Evolutionary conservation across 768 basidiomycete species (phyloP).

Genomic region (Podaxis rugospora): DNA sequence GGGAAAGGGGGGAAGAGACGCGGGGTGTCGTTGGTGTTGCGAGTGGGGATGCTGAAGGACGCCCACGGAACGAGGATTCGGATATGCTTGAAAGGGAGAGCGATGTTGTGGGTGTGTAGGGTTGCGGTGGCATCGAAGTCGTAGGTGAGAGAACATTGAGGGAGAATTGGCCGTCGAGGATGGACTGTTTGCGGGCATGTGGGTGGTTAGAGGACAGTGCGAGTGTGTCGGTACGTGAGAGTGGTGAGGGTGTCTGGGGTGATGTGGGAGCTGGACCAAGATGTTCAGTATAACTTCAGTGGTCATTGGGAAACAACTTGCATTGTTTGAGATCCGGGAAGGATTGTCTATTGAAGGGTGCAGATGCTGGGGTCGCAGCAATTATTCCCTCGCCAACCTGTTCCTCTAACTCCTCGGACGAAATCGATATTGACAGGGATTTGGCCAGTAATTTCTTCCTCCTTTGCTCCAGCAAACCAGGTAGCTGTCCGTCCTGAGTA

Average conservation of each 20-base stretch:
- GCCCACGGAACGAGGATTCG: slow-evolving; percentile 22
- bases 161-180: slow-evolving; percentile 46
- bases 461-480: slow-evolving; percentile 48
- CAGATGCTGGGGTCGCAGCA: slow-evolving; percentile 20
- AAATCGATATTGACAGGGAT: slow-evolving; percentile 64
- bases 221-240: slow-evolving; percentile 48
- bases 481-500: slow-evolving; percentile 30
- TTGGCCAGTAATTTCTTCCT: slow-evolving; percentile 51
- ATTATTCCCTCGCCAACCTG: slow-evolving; percentile 26
- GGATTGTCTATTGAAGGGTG: slow-evolving; percentile 24
- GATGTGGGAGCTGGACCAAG: slow-evolving; percentile 24
- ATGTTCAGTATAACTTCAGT: slow-evolving; percentile 3
- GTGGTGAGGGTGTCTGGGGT: slow-evolving; percentile 36
- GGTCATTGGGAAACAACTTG: slow-evolving; percentile 15
- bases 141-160: slow-evolving; percentile 29
- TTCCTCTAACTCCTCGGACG: slow-evolving; percentile 42
- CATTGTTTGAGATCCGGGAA: slow-evolving; percentile 19
- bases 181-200: slow-evolving; percentile 72
- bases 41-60: slow-evolving; percentile 33
- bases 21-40: slow-evolving; percentile 31
- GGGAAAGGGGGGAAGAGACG: slow-evolving; percentile 22
- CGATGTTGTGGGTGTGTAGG: slow-evolving; percentile 36
- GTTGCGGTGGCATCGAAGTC: slow-evolving; percentile 22
- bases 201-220: slow-evolving; percentile 60
- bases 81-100: slow-evolving; percentile 11